Conservation (phyloP, 495 filamentous ascomycete species). For the Trichoderma reesei region DNA sequence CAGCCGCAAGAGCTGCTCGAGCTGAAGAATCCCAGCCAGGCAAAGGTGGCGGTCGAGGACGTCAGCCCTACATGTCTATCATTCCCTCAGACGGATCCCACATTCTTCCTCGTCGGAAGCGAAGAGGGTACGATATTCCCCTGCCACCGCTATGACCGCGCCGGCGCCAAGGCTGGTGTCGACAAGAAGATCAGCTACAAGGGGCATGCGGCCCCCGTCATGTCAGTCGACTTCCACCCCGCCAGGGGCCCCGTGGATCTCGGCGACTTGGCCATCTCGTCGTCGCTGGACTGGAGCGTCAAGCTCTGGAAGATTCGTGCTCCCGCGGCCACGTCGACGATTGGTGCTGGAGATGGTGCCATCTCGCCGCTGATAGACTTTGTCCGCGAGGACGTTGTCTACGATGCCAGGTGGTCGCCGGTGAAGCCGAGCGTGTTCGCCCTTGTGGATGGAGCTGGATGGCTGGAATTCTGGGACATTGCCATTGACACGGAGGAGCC, state of each 20-base stretch:
- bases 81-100: conserved; percentile 91
- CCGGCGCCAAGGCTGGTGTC: conserved; percentile 90
- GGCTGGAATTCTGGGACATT: conserved; percentile 90
- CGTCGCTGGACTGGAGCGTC: conserved; percentile 88
- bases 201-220: conserved; percentile 87
- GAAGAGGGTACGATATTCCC: conserved; percentile 95
- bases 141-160: conserved; percentile 93
- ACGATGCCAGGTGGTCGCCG: conserved; percentile 90
- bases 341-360: conserved; percentile 39
- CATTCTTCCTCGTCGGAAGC: conserved; percentile 92
- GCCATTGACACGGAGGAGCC: conserved; percentile 88
- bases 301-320: conserved; percentile 92
- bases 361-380: conserved; percentile 77
- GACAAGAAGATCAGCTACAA: conserved; percentile 76
- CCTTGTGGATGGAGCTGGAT: conserved; percentile 86
- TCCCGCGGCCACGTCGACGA: conserved; percentile 52
- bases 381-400: conserved; percentile 87
- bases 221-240: conserved; percentile 92
- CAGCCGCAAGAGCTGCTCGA: conserved; percentile 89
- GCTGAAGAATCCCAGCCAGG: conserved; percentile 71
- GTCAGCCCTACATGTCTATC: conserved; percentile 93
- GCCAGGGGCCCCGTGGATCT: conserved; percentile 84
- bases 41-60: conserved; percentile 70
- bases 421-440: conserved; percentile 87
- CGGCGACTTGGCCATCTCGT: conserved; percentile 83